Percentiles rank a stretch among this genome's conserved stretches.
Evolutionary conservation across 208 protist genomes (phyloP).

Genomic region (Acanthamoeba polyphaga): DNA sequence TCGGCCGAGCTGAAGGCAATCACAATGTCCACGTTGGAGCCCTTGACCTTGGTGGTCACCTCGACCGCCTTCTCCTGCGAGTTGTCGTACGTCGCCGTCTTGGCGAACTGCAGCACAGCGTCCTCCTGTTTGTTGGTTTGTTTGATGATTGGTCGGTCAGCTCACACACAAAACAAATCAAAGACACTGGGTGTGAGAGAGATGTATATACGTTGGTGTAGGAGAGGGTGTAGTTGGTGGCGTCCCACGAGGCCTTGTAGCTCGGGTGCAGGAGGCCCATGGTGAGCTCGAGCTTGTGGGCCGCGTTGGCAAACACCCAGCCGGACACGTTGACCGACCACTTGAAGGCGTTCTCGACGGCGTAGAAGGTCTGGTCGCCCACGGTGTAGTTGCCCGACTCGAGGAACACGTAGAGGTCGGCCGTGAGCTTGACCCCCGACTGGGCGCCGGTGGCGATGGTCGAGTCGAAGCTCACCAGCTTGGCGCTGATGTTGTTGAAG

Average conservation of each 20-base stretch:
- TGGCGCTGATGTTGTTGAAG: constrained; percentile 22
- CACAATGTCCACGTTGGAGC: constrained; percentile 6
- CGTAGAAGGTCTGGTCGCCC: background rate
- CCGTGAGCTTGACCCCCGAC: background rate
- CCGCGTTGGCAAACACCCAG: background rate
- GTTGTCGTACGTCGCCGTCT: background rate
- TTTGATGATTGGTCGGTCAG: too few species aligned
- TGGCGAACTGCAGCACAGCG: background rate
- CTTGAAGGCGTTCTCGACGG: background rate
- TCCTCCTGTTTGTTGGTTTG: background rate
- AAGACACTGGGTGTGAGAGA: background rate
- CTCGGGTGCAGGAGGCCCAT: background rate
- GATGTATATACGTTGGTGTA: background rate
- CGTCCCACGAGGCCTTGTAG: constrained; percentile 27
- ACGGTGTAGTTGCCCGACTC: constrained; percentile 10
- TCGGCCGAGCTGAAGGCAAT: background rate
- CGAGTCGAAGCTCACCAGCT: background rate
- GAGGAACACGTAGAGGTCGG: constrained; percentile 41
- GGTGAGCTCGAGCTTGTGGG: background rate
- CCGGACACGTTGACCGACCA: constrained; percentile 11
- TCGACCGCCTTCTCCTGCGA: background rate
- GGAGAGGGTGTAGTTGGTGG: background rate
- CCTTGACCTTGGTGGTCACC: background rate
- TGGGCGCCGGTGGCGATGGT: background rate
- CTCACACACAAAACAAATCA: background rate